Conservation (phyloP, 257 asterid species). For the Linderniella brevidens region DNA sequence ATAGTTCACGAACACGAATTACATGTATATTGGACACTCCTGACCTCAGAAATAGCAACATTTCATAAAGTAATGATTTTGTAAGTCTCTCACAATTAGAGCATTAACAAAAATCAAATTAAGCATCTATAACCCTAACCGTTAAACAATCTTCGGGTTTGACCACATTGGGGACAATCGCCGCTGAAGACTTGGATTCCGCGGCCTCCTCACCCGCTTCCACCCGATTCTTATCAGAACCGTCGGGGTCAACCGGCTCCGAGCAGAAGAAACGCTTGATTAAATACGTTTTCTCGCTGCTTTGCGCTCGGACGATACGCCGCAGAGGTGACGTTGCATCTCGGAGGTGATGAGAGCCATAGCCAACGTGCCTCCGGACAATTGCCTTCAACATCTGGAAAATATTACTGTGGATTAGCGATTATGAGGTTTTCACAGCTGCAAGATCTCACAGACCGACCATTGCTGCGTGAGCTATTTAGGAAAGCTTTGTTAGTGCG, state of each 20-base stretch:
- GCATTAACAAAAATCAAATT: not conserved
- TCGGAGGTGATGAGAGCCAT: not conserved
- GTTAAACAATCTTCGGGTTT: constrained; percentile 83
- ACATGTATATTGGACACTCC: no score
- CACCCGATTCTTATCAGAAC: constrained; percentile 21
- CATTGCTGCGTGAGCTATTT: no score
- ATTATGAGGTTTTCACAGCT: no score
- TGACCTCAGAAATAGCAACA: no score
- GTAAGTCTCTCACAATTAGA: no score
- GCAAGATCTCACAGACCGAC: no score
- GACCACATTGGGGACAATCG: constrained; percentile 63
- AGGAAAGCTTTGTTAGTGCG: no score
- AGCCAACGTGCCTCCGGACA: no score
- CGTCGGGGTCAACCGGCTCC: constrained; percentile 35
- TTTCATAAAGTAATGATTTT: no score
- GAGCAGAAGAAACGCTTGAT: constrained; percentile 67
- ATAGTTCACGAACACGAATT: no score
- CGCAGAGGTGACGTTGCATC: constrained; percentile 28
- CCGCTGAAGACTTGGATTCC: constrained; percentile 47
- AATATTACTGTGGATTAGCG: no score
- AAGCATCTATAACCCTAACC: constrained; percentile 24
- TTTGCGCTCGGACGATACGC: constrained; percentile 26
- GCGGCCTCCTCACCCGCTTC: constrained; percentile 38
- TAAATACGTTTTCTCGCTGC: constrained; percentile 18
- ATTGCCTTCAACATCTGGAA: no score